Evolutionary conservation across 768 basidiomycete genomes (phyloP).

Genomic region (Termitomyces sp.): DNA sequence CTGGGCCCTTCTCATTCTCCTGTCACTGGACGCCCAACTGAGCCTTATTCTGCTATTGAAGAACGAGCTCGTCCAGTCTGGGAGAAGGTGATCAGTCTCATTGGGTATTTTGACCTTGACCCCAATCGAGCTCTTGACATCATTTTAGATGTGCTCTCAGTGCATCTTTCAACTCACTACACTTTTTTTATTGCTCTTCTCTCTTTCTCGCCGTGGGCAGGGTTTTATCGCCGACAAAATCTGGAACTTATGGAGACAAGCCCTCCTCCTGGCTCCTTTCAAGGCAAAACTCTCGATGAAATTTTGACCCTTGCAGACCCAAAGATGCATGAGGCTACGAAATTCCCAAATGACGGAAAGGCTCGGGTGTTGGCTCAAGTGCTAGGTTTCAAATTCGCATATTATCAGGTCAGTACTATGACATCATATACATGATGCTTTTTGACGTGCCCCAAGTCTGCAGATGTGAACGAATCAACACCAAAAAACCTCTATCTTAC

Average conservation of each 20-base stretch:
- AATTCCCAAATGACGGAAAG: constrained; percentile 23
- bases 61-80: constrained; percentile 65
- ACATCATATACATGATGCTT: constrained; percentile 1
- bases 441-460: constrained; percentile 28
- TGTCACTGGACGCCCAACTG: constrained; percentile 58
- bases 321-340: constrained; percentile 14
- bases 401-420: constrained; percentile 68
- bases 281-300: constrained; percentile 62
- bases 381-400: constrained; percentile 94
- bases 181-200: constrained; percentile 86
- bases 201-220: constrained; percentile 85
- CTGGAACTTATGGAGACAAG: constrained; percentile 31
- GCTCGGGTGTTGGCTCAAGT: constrained; percentile 80
- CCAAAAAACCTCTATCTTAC: constrained; percentile 75
- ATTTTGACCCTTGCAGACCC: constrained; percentile 52
- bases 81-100: constrained; percentile 82
- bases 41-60: constrained; percentile 50
- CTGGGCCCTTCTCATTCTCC: constrained; percentile 72
- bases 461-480: constrained; percentile 52
- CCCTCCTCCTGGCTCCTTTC: constrained; percentile 34
- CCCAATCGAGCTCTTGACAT: constrained; percentile 92
- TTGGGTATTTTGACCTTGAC: constrained; percentile 95
- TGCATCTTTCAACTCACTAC: constrained; percentile 77
- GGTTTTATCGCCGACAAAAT: constrained; percentile 32
- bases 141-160: constrained; percentile 85